phyloP scores from a whole-genome alignment of 345 rosid genomes.

The Abelmoschus esculentus region DNA sequence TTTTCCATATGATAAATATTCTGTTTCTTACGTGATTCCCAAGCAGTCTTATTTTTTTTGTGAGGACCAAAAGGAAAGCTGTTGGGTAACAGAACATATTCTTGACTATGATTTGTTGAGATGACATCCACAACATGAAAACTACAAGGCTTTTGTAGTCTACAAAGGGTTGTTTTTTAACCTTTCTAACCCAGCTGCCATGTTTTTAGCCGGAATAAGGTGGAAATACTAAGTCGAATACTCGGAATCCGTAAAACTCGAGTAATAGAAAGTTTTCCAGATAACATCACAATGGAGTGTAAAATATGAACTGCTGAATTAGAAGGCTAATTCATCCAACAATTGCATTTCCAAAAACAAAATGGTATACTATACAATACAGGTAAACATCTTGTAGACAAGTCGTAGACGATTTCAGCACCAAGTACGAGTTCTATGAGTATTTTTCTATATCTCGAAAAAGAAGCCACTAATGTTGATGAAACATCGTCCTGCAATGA shows the following conservation, averaged over 20 bases:
- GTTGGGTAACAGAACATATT: constrained; percentile 13
- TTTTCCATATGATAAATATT: constrained; percentile 1
- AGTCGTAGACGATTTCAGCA: neutral
- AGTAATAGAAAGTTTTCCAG: neutral
- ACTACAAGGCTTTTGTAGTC: neutral
- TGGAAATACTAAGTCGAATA: neutral
- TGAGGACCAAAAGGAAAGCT: neutral
- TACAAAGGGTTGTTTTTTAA: neutral
- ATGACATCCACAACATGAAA: constrained; percentile 8
- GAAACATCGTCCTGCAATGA: neutral
- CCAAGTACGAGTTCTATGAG: neutral
- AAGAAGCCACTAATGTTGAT: neutral
- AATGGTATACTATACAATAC: neutral
- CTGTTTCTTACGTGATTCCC: neutral
- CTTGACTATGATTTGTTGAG: constrained; percentile 13
- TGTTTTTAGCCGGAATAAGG: neutral
- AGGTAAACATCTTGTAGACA: neutral
- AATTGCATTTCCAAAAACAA: neutral
- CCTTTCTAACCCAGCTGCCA: neutral
- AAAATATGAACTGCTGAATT: neutral
- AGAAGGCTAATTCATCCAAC: neutral
- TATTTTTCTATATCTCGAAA: neutral
- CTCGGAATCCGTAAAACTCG: neutral
- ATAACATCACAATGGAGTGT: neutral
- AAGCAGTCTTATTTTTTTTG: neutral